Evolutionary conservation across 305 asterid genomes (phyloP), one percentile per base, ranked within the genome.

Genomic region (Fraxinus greggii): DNA sequence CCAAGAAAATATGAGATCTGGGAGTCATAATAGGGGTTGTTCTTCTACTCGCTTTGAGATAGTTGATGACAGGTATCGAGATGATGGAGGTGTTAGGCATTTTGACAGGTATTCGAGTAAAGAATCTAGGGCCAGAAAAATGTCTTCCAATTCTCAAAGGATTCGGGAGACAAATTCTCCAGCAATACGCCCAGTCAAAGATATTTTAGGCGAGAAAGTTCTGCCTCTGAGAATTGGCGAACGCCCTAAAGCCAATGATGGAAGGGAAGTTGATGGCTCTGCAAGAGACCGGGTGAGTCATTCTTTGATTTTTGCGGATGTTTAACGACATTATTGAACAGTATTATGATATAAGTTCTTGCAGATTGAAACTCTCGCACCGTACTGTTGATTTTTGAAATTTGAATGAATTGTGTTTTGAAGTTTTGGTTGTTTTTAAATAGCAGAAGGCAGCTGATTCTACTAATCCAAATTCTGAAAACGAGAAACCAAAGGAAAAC

Each of bases 1-100:
- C 26, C 92, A 88, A 75, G 91, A 83, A 78, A 82, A 56, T 17
- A 38, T 31, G 21, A 93, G 83, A 75, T 76, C 92, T 17, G 81
- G 79, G 72, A 82, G 88, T 83, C 88, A 74, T 69, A 90, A 72
- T 69, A 89, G 84, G 86, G 76, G 85, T 35, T 85, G 90, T 56
- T 2, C 91, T 26, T 4, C 91, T 23, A 67, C 92, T 45, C 89
- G 83, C 76, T 90, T 96, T 80, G 98, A 94, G 92, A 87, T 96
- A 77, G 97, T 96, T 73, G 98, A 96, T 84, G 98, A 96, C 83
- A 88, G 99, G 88, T 92, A 90, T 56, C 92, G 97, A 32, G 98
- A 96, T 2, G 94, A 92, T 73, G 95, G 95, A 59, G 32, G 70
- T 72, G 90, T 86, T 81, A 91, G 83, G 83, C 86, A 33, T 70